Conservation (phyloP, 257 asterid genomes). For the Solanum sejunctum region DNA sequence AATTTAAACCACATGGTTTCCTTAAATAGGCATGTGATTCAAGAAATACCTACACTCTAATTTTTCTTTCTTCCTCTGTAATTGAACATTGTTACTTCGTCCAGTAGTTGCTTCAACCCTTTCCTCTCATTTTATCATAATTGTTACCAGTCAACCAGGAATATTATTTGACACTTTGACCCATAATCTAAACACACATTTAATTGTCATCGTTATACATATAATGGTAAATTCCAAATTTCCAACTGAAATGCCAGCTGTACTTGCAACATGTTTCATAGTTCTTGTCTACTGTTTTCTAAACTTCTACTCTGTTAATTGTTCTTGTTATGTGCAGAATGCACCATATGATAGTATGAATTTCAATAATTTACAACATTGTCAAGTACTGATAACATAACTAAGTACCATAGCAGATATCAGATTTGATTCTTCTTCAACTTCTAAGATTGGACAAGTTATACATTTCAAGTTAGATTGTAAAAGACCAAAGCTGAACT, state of each 20-base stretch:
- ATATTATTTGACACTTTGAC: not conserved
- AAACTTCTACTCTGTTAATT: not conserved
- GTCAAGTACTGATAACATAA: not conserved
- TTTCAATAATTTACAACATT: not conserved
- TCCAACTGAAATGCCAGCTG: not conserved
- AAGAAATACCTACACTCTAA: not conserved
- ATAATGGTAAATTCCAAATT: not conserved
- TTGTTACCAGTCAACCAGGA: not conserved
- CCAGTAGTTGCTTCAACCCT: not conserved
- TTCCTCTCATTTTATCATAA: not conserved
- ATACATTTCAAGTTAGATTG: not conserved
- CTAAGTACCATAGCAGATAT: not conserved
- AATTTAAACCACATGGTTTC: not conserved
- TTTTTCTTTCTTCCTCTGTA: not conserved
- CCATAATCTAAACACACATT: not conserved
- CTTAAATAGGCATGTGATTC: not conserved
- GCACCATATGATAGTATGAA: not conserved
- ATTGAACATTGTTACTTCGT: not conserved
- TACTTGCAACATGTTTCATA: not conserved
- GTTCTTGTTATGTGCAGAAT: not conserved
- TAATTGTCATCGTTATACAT: not conserved
- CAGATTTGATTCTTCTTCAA: not conserved
- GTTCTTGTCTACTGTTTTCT: not conserved
- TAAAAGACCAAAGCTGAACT: not conserved
- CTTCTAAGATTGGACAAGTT: not conserved